Evolutionary conservation across 805 yeast species (phyloP).

Genomic region (Barnettozyma sp.): DNA sequence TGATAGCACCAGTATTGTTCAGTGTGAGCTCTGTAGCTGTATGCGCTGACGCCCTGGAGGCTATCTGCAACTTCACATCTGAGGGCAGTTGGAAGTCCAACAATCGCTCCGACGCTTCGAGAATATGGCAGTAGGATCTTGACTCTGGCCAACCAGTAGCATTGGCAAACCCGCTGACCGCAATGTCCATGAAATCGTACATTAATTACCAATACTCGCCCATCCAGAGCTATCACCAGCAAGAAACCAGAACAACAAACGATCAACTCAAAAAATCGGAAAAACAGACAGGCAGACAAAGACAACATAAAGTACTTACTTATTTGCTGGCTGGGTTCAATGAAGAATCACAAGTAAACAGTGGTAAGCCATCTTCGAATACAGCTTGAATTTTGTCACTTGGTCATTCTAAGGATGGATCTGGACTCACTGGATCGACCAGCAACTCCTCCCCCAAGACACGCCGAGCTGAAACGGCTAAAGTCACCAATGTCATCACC

Average conservation of each 20-base stretch:
- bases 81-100: conserved; percentile 69
- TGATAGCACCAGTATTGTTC: conserved; percentile 53
- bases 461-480: neutral
- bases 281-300: neutral
- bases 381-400: no score
- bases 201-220: conserved; percentile 9
- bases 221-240: conserved; percentile 1
- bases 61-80: conserved; percentile 57
- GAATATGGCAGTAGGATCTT: conserved; percentile 67
- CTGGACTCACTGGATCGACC: neutral
- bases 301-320: no score
- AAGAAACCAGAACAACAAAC: neutral
- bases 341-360: no score
- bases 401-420: no score
- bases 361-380: no score
- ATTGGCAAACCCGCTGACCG: conserved; percentile 62
- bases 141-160: conserved; percentile 75
- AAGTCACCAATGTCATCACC: neutral
- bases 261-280: neutral
- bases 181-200: conserved; percentile 74
- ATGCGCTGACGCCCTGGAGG: conserved; percentile 61
- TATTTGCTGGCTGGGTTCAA: no score
- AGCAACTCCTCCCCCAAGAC: neutral
- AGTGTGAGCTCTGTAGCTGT: conserved; percentile 71
- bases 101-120: conserved; percentile 57